Base-by-base conservation (phyloP, 1,284 basidiomycete genomes). In the Amylostereum chailletii region DNA sequence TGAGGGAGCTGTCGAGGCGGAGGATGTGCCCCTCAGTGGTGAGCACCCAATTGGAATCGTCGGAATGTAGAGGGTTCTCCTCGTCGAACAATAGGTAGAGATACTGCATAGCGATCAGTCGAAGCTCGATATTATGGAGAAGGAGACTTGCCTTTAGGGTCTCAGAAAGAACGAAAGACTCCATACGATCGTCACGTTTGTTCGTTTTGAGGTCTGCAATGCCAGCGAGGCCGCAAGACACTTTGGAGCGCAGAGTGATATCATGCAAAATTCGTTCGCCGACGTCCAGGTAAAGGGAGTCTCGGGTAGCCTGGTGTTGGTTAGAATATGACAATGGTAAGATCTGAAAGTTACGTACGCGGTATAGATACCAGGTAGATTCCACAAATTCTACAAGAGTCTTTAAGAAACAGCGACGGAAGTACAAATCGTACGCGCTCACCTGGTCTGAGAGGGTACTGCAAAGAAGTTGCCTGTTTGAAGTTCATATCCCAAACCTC, bases 11-110 rank as follows among this genome's bases (percentile, higher is more conserved):
- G 0, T 77, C 78, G 19, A 96, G 74, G 19, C 73, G 75, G 30
- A 97, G 71, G n/a, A 92, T 77, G 62, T 97, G 94, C 0, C 93
- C 94, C 65, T 97, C 94, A 0, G 94, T 97, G 1, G 91, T 91
- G 61, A 94, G 87, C 2, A 96, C 87, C 54, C 84, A 86, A 59
- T 88, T 83, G 2, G 83, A 87, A 59, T 89, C 83, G 55, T 90
- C 85, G 4, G 61, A 65, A 59, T 93, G 82, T 33, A 92, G 62
- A 0, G 75, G 74, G 56, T 92, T 90, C 5, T 79, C 77, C 63
- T 93, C 90, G 59, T 94, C 92, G 59, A 97, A 97, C 27, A 95
- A 73, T 45, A 97, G 75, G 66, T 83, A 96, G 9, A 96, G 75
- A 69, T 96, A 95, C 88, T 95, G 54, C 4, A 11, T 29, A 3